Conservation (phyloP, 495 filamentous ascomycete genomes). For the Aspergillus wentii region DNA sequence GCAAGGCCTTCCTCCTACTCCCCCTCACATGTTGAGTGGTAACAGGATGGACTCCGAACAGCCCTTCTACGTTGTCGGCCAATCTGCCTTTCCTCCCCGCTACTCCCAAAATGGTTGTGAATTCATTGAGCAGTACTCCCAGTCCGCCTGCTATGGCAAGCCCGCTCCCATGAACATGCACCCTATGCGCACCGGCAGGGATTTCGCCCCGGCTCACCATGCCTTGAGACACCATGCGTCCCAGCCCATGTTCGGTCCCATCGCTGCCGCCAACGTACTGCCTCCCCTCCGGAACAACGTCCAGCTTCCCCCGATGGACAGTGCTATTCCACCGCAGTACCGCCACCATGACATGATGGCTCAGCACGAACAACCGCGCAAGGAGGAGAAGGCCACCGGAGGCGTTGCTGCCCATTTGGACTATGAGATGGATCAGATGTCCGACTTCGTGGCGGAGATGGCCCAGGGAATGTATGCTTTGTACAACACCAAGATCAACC, state of each 20-base stretch:
- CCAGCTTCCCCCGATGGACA: slow-evolving; percentile 41
- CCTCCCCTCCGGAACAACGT: slow-evolving; percentile 41
- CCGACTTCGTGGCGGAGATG: slow-evolving; percentile 95
- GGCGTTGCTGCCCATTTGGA: slow-evolving; percentile 95
- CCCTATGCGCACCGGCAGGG: slow-evolving; percentile 27
- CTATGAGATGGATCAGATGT: slow-evolving; percentile 98
- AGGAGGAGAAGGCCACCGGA: slow-evolving; percentile 59
- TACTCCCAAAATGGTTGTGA: slow-evolving; percentile 45
- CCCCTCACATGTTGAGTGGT: slow-evolving; percentile 37
- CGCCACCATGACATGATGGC: slow-evolving; percentile 37
- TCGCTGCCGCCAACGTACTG: slow-evolving; percentile 29
- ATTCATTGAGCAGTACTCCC: slow-evolving; percentile 48
- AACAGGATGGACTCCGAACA: slow-evolving; percentile 37
- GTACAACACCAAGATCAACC: slow-evolving; percentile 55
- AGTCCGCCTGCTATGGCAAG: slow-evolving; percentile 38
- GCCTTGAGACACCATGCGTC: slow-evolving; percentile 13
- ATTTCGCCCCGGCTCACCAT: slow-evolving; percentile 19
- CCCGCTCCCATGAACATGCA: slow-evolving; percentile 36
- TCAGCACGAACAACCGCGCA: slow-evolving; percentile 37
- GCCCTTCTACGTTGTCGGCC: slow-evolving; percentile 35
- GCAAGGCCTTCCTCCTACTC: slow-evolving; percentile 42
- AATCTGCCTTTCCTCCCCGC: slow-evolving; percentile 39
- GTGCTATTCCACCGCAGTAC: slow-evolving; percentile 38
- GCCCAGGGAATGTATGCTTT: slow-evolving; percentile 74
- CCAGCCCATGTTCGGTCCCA: slow-evolving; percentile 36